These are phyloP conservation scores for Penicillium bialowiezense DNA, from an alignment of 495 filamentous ascomycete species.

Conservation along the genomic window DNA sequence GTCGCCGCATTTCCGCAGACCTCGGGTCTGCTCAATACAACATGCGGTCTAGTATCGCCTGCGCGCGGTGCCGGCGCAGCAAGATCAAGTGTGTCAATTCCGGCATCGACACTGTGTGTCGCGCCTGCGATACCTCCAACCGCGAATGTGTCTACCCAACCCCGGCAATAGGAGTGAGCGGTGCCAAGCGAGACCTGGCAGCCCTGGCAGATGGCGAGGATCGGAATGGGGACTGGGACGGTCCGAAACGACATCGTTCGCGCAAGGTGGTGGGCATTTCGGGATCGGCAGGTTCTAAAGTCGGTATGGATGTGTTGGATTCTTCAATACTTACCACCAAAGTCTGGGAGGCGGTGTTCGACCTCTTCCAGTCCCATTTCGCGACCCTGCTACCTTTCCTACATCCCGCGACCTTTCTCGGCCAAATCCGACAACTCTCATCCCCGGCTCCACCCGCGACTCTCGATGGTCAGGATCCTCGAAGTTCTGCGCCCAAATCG, in stretches of 20 bases:
- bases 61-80: conserved; percentile 71
- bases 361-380: conserved; percentile 80
- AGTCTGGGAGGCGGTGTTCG: conserved; percentile 67
- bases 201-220: conserved; percentile 50
- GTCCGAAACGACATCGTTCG: conserved; percentile 54
- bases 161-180: conserved; percentile 55
- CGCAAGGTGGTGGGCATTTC: conserved; percentile 48
- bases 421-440: conserved; percentile 51
- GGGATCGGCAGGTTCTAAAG: conserved; percentile 33
- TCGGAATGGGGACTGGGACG: conserved; percentile 56
- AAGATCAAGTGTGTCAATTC: conserved; percentile 85
- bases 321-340: conserved; percentile 61
- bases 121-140: conserved; percentile 71
- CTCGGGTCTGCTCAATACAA: conserved; percentile 23
- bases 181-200: conserved; percentile 56
- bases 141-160: conserved; percentile 74
- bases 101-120: conserved; percentile 70
- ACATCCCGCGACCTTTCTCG: conserved; percentile 69
- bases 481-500: conserved; percentile 27
- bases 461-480: conserved; percentile 26
- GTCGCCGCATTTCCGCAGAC: not conserved
- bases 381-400: conserved; percentile 81
- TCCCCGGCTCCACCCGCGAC: conserved; percentile 24
- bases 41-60: conserved; percentile 80
- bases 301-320: conserved; percentile 39